Percentiles rank a stretch among this genome's conserved stretches.
Conservation (phyloP, 2,329 filamentous ascomycete genomes). For the Microdochium nivale region DNA sequence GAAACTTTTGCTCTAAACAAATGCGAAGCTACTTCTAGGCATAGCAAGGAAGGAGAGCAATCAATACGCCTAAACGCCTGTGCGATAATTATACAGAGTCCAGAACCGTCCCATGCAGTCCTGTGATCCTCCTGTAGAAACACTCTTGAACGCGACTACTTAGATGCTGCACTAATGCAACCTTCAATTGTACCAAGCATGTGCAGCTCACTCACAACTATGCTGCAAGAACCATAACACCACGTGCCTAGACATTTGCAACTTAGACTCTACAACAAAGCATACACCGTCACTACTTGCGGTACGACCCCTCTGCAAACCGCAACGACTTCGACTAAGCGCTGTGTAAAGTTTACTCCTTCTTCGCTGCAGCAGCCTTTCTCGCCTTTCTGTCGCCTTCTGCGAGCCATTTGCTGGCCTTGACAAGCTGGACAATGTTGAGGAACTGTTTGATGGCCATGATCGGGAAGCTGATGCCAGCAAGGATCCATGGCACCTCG, state of each 20-base stretch:
- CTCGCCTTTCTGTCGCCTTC: conserved; percentile 75
- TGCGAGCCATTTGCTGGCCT: conserved; percentile 84
- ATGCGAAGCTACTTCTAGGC: background rate
- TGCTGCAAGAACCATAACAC: too few species aligned
- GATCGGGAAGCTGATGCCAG: conserved; percentile 70
- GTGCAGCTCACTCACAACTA: too few species aligned
- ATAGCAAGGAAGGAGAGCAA: background rate
- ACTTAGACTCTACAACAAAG: too few species aligned
- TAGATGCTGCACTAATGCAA: too few species aligned
- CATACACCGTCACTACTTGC: too few species aligned
- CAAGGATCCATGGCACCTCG: conserved; percentile 60
- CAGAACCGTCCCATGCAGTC: background rate
- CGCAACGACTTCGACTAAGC: too few species aligned
- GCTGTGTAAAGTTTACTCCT: conserved; percentile 19
- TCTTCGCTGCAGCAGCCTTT: conserved; percentile 41
- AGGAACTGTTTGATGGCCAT: conserved; percentile 91
- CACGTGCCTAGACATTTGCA: too few species aligned
- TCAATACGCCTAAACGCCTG: background rate
- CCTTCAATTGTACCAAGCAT: background rate
- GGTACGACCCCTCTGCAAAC: too few species aligned
- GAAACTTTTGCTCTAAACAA: too few species aligned
- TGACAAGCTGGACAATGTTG: conserved; percentile 89
- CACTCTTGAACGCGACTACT: too few species aligned
- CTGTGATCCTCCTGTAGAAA: background rate
- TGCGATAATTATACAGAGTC: background rate